Evolutionary conservation across 768 basidiomycete species (phyloP).

Genomic region (Suillus variegatus): DNA sequence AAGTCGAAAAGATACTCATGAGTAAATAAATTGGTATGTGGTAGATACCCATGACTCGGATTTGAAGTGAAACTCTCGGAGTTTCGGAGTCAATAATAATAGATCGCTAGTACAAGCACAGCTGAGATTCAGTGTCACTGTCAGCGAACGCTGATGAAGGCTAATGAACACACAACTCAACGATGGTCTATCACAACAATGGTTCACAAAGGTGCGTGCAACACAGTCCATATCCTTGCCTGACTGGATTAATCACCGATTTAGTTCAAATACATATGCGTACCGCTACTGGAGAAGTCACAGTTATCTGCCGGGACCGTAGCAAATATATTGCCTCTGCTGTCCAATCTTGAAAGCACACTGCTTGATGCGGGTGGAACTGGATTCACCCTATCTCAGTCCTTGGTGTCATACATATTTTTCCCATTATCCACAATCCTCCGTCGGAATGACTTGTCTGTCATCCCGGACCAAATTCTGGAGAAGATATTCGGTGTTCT

Average conservation of each 20-base stretch:
- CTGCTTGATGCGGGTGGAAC: slow-evolving; percentile 47
- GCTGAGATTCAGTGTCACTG: too few relatives aligned
- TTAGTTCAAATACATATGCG: slow-evolving; percentile 71
- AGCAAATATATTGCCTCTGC: slow-evolving; percentile 46
- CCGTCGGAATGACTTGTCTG: slow-evolving; percentile 65
- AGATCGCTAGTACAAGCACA: too few relatives aligned
- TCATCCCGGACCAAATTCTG: slow-evolving; percentile 78
- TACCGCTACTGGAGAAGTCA: slow-evolving; percentile 75
- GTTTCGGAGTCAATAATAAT: too few relatives aligned
- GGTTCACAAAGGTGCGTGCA: slow-evolving; percentile 42
- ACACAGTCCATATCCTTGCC: neutral
- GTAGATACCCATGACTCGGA: neutral
- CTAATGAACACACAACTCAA: slow-evolving; percentile 13
- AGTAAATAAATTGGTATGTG: neutral
- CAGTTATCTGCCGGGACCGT: slow-evolving; percentile 58
- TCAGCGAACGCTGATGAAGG: too few relatives aligned
- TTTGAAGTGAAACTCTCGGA: neutral
- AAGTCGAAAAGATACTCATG: slow-evolving; percentile 1
- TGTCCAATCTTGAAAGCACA: slow-evolving; percentile 52
- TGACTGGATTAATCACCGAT: slow-evolving; percentile 3
- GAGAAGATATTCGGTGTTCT: slow-evolving; percentile 71
- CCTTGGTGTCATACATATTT: slow-evolving; percentile 81
- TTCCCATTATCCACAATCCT: slow-evolving; percentile 87
- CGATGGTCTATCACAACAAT: slow-evolving; percentile 24
- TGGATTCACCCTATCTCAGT: slow-evolving; percentile 44